A percentile compares a stretch with the other conserved stretches of the same genome.
Conservation (phyloP, 2,329 filamentous ascomycete genomes). For the Cercospora sp. region DNA sequence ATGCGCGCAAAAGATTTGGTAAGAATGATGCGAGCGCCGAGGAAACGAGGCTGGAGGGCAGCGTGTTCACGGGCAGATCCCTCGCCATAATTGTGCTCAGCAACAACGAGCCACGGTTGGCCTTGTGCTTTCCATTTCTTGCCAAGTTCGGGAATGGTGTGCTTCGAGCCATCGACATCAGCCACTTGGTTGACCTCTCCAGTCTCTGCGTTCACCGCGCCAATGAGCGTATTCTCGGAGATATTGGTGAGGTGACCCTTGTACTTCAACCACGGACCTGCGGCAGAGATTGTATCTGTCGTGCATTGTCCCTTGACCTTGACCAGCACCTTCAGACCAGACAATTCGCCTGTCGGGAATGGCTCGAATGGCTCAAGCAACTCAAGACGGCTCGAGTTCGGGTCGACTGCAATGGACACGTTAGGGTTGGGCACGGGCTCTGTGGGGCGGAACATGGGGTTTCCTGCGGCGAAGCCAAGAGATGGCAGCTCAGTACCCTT, state of each 20-base stretch:
- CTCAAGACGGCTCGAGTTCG: constrained; percentile 85
- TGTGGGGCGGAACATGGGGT: constrained; percentile 70
- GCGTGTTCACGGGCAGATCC: constrained; percentile 87
- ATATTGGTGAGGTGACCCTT: constrained; percentile 99
- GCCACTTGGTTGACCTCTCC: constrained; percentile 91
- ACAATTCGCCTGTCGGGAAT: constrained; percentile 73
- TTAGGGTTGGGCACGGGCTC: constrained; percentile 70
- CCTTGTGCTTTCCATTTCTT: constrained; percentile 75
- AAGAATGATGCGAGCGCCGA: constrained; percentile 80
- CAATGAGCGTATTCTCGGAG: constrained; percentile 94
- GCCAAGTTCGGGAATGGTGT: constrained; percentile 82
- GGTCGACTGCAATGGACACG: constrained; percentile 74
- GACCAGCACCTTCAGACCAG: constrained; percentile 80
- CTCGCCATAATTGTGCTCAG: constrained; percentile 97
- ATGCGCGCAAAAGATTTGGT: constrained; percentile 88
- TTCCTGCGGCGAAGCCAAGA: constrained; percentile 78
- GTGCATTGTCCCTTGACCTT: constrained; percentile 98
- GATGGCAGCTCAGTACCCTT: constrained; percentile 61
- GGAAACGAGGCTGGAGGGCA: constrained; percentile 84
- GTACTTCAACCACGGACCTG: constrained; percentile 97
- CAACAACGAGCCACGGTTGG: constrained; percentile 87
- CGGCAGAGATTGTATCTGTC: constrained; percentile 96
- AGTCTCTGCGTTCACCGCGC: constrained; percentile 87
- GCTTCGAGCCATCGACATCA: constrained; percentile 69
- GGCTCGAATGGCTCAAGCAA: constrained; percentile 85